These are phyloP conservation scores for Trichothecium sympodiale DNA, from an alignment of 2,329 filamentous ascomycete species.

Conservation along the genomic window DNA sequence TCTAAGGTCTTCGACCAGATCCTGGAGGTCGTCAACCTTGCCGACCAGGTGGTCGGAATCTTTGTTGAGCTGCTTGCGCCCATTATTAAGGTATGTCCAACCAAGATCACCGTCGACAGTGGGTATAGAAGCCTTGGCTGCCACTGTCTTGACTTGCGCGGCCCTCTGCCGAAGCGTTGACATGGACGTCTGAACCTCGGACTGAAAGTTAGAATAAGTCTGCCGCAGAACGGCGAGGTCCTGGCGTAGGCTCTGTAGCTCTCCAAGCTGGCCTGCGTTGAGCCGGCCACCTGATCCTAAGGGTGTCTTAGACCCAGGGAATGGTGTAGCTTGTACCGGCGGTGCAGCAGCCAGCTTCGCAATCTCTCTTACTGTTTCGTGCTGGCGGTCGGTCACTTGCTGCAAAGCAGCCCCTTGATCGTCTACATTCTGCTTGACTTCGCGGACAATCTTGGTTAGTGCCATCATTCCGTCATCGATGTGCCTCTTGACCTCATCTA, in stretches of 20 bases:
- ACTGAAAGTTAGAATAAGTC: slow-evolving; percentile 83
- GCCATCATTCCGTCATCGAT: slow-evolving; percentile 85
- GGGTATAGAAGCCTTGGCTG: slow-evolving; percentile 59
- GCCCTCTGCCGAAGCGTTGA: slow-evolving; percentile 72
- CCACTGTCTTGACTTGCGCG: slow-evolving; percentile 63
- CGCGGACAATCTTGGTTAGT: slow-evolving; percentile 72
- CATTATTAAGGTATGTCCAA: slow-evolving; percentile 71
- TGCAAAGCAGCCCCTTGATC: slow-evolving; percentile 76
- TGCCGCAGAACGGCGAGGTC: slow-evolving; percentile 88
- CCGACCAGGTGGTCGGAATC: slow-evolving; percentile 87
- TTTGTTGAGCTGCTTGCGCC: slow-evolving; percentile 75
- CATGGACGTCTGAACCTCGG: slow-evolving; percentile 85
- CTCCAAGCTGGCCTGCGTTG: slow-evolving; percentile 54
- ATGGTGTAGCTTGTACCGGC: slow-evolving; percentile 27
- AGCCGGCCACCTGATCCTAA: slow-evolving; percentile 29
- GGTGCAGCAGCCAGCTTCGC: slow-evolving; percentile 44
- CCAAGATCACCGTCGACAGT: slow-evolving; percentile 68
- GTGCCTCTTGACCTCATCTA: slow-evolving; percentile 94
- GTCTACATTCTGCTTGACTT: slow-evolving; percentile 72
- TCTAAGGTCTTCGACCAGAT: slow-evolving; percentile 88
- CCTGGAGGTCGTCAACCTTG: slow-evolving; percentile 93
- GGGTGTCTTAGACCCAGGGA: slow-evolving; percentile 27
- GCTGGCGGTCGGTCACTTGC: slow-evolving; percentile 79
- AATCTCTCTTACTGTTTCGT: slow-evolving; percentile 82
- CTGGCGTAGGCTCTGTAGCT: slow-evolving; percentile 71